Evolutionary conservation across 108 stramenopile genomes (phyloP).

Genomic region (Ochromonas danica): DNA sequence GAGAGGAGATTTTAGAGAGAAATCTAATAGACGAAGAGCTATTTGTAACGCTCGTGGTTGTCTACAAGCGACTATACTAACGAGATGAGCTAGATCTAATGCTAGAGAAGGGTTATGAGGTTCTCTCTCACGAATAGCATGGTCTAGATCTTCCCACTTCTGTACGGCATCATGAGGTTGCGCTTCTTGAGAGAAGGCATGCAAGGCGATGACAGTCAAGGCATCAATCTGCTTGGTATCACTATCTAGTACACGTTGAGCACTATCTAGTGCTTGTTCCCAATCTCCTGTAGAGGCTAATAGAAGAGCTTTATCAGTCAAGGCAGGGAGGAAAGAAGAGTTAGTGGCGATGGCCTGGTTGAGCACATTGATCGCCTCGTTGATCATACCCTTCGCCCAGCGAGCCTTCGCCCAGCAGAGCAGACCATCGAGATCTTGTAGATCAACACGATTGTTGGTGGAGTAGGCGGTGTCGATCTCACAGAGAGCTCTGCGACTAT

Average conservation of each 20-base stretch:
- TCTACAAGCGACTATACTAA: slow-evolving; percentile 48
- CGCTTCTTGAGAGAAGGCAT: slow-evolving; percentile 39
- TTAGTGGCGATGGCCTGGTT: slow-evolving; percentile 38
- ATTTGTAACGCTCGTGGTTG: slow-evolving; percentile 43
- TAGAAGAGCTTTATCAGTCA: slow-evolving; percentile 55
- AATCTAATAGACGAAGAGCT: slow-evolving; percentile 42
- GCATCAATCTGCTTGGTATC: slow-evolving; percentile 34
- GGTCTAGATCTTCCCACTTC: slow-evolving; percentile 40
- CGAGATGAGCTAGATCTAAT: slow-evolving; percentile 5
- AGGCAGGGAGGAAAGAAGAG: slow-evolving; percentile 56
- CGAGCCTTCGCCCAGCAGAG: slow-evolving; percentile 49
- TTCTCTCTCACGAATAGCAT: slow-evolving; percentile 17
- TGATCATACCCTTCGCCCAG: slow-evolving; percentile 29
- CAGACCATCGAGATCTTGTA: slow-evolving; percentile 52
- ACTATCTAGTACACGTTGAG: slow-evolving; percentile 36
- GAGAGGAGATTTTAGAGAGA: background rate
- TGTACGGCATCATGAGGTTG: slow-evolving; percentile 21
- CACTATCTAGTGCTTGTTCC: slow-evolving; percentile 54
- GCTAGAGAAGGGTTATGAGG: background rate
- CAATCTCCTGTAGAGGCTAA: slow-evolving; percentile 50
- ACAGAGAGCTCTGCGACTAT: too few species aligned
- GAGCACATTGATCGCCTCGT: slow-evolving; percentile 31
- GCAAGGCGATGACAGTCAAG: slow-evolving; percentile 43
- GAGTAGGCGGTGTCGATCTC: too few species aligned
- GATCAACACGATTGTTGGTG: too few species aligned